Percentiles rank a stretch among this genome's conserved stretches.
Evolutionary conservation across 1,284 basidiomycete genomes (phyloP).

Genomic region (Austroboletus olivaceoglutinosus): DNA sequence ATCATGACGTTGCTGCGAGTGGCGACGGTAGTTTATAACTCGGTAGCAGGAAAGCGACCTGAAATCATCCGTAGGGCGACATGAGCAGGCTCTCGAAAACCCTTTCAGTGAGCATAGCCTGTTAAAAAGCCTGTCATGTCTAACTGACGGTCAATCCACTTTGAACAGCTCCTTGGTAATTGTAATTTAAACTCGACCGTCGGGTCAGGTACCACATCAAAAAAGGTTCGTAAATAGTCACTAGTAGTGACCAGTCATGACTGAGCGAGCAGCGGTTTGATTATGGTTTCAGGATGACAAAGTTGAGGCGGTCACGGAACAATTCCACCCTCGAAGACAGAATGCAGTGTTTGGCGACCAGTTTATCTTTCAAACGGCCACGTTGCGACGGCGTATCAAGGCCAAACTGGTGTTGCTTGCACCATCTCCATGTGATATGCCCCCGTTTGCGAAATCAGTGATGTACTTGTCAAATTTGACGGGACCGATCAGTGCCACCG

Average conservation of each 20-base stretch:
- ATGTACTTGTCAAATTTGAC: slow-evolving; percentile 31
- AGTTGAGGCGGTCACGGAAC: slow-evolving; percentile 22
- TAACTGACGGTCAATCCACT: not conserved
- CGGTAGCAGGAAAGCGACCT: not conserved
- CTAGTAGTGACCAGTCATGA: not conserved
- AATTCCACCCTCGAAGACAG: slow-evolving; percentile 31
- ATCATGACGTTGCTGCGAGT: slow-evolving; percentile 23
- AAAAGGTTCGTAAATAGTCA: slow-evolving; percentile 18
- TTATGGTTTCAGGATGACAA: slow-evolving; percentile 16
- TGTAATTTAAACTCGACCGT: slow-evolving; percentile 14
- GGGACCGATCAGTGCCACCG: slow-evolving; percentile 22
- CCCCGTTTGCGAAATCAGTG: slow-evolving; percentile 35
- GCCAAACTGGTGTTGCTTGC: slow-evolving; percentile 29
- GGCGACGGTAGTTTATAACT: slow-evolving; percentile 30
- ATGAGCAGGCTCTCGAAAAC: slow-evolving; percentile 37
- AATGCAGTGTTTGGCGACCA: slow-evolving; percentile 32
- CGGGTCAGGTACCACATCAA: slow-evolving; percentile 4
- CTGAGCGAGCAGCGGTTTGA: slow-evolving; percentile 5
- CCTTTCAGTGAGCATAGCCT: slow-evolving; percentile 25
- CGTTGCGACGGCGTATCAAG: slow-evolving; percentile 20
- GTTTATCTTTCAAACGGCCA: slow-evolving; percentile 28
- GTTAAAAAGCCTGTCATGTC: not conserved
- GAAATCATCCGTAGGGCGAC: not conserved
- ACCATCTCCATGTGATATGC: slow-evolving; percentile 25
- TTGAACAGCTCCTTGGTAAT: slow-evolving; percentile 29